Evolutionary conservation across 345 rosid species (phyloP).

Genomic region (Heritiera littoralis): DNA sequence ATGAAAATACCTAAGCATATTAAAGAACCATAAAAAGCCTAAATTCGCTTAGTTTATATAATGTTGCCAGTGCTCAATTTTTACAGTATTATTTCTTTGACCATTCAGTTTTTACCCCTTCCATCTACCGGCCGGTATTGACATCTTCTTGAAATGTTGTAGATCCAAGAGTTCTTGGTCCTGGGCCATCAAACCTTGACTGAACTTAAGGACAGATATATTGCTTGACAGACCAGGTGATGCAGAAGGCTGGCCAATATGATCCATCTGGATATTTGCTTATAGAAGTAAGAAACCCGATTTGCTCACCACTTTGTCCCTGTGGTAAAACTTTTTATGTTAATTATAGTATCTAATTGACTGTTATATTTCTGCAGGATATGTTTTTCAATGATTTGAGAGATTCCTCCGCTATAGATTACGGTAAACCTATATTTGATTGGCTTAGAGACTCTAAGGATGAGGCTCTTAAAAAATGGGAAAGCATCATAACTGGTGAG

Average conservation of each 20-base stretch:
- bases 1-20: background rate
- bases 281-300: constrained; percentile 54
- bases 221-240: constrained; percentile 68
- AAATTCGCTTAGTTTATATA: background rate
- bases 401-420: constrained; percentile 57
- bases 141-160: constrained; percentile 17
- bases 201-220: constrained; percentile 77
- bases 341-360: constrained; percentile 14
- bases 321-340: background rate
- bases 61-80: background rate
- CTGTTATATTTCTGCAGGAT: constrained; percentile 45
- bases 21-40: background rate
- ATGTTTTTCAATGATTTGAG: constrained; percentile 77
- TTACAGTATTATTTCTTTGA: background rate
- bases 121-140: constrained; percentile 2
- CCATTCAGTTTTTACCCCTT: background rate
- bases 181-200: constrained; percentile 67
- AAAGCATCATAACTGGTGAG: constrained; percentile 58
- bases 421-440: constrained; percentile 64
- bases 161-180: constrained; percentile 87
- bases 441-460: constrained; percentile 74
- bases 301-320: background rate
- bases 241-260: constrained; percentile 63
- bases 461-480: constrained; percentile 74
- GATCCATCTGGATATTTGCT: constrained; percentile 91